Evolutionary conservation across 139 green algal species (phyloP).

Genomic region (Chlamydomonas eustigma): DNA sequence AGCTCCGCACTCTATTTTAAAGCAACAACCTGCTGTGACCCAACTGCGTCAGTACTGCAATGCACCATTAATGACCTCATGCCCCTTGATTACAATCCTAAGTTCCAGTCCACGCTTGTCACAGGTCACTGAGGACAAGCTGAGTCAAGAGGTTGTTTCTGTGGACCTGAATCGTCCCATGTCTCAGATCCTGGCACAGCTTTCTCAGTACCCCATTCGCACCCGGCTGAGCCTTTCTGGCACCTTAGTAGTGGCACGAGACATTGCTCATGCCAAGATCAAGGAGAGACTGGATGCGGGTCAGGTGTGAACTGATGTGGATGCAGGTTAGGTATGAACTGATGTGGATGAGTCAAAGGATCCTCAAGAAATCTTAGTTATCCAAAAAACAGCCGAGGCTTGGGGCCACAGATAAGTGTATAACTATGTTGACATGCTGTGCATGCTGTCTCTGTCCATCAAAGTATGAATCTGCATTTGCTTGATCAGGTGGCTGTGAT

Average conservation of each 20-base stretch:
- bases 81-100: background rate
- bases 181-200: conserved; percentile 25
- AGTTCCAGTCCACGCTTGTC: conserved; percentile 19
- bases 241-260: conserved; percentile 37
- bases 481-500: background rate
- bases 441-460: no score
- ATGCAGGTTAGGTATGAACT: no score
- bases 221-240: conserved; percentile 41
- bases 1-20: no score
- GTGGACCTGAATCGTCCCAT: conserved; percentile 46
- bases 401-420: no score
- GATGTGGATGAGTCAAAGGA: no score
- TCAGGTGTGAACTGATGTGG: conserved; percentile 5
- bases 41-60: no score
- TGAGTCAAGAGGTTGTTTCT: conserved; percentile 28
- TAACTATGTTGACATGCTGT: no score
- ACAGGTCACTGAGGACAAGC: conserved; percentile 27
- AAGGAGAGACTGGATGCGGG: conserved; percentile 22
- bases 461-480: background rate
- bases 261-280: conserved; percentile 49
- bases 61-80: no score
- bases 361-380: no score
- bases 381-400: no score
- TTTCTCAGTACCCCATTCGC: conserved; percentile 27
- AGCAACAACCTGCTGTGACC: no score